These are phyloP conservation scores for Solanum habrochaites DNA, from an alignment of 257 asterid genomes.

Conservation along the genomic window DNA sequence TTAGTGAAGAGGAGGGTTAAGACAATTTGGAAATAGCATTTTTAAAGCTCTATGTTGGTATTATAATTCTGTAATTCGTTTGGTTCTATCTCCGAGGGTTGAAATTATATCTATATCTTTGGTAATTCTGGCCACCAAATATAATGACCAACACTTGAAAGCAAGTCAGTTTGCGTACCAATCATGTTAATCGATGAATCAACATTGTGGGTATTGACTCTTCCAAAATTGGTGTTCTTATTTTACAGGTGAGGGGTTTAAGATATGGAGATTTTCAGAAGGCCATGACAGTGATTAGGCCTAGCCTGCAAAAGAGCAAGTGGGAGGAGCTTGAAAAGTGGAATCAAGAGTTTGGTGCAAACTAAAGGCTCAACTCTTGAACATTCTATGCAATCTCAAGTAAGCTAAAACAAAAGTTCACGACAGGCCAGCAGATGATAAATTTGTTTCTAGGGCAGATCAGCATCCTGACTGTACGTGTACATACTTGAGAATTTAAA, in stretches of 20 bases:
- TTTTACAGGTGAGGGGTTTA: constrained; percentile 64
- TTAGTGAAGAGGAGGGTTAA: background rate
- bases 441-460: background rate
- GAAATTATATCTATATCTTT: background rate
- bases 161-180: background rate
- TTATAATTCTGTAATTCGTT: background rate
- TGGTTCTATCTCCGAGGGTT: background rate
- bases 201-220: background rate
- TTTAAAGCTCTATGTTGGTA: background rate
- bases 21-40: background rate
- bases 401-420: background rate
- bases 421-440: background rate
- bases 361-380: constrained; percentile 14
- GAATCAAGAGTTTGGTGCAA: constrained; percentile 84
- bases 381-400: background rate
- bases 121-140: background rate
- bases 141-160: background rate
- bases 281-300: constrained; percentile 72
- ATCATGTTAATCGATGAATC: background rate
- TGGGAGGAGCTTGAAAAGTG: constrained; percentile 91
- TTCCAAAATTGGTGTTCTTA: background rate
- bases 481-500: background rate
- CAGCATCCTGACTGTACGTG: background rate
- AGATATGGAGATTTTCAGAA: constrained; percentile 67
- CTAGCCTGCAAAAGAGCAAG: constrained; percentile 82